Percentiles rank a stretch among this genome's conserved stretches.
These are phyloP conservation scores for Ramaria sp. DNA, from an alignment of 768 basidiomycete genomes.

Conservation along the genomic window DNA sequence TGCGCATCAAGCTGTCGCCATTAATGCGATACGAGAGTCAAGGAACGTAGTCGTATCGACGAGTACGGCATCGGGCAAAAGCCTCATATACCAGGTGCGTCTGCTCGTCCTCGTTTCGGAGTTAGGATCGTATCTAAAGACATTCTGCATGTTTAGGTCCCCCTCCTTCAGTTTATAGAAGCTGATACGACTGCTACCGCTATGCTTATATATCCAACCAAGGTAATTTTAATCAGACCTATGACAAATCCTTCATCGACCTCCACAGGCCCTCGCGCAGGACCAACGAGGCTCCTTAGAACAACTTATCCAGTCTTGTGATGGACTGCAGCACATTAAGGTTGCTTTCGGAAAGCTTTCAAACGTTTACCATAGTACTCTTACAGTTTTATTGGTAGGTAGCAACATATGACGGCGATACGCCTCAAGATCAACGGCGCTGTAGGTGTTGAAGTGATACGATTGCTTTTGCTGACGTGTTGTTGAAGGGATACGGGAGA, in stretches of 20 bases:
- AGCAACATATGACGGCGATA: slow-evolving; percentile 84
- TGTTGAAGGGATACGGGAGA: slow-evolving; percentile 54
- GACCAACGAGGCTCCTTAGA: slow-evolving; percentile 70
- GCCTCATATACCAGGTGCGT: slow-evolving; percentile 71
- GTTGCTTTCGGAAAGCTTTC: slow-evolving; percentile 20
- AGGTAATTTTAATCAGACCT: slow-evolving; percentile 30
- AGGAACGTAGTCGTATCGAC: slow-evolving; percentile 82
- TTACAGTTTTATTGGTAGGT: slow-evolving; percentile 27
- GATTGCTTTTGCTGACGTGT: not conserved
- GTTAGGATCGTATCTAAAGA: not conserved
- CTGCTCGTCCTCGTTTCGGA: no score
- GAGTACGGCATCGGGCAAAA: slow-evolving; percentile 84
- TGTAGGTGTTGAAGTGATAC: slow-evolving; percentile 26
- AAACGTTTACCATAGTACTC: not conserved
- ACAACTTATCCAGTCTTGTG: slow-evolving; percentile 48
- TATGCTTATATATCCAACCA: slow-evolving; percentile 84
- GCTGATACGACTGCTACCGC: slow-evolving; percentile 52
- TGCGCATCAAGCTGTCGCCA: slow-evolving; percentile 58
- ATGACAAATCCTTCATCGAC: not conserved
- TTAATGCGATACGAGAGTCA: slow-evolving; percentile 46
- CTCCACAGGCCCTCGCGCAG: slow-evolving; percentile 69
- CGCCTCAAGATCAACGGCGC: slow-evolving; percentile 54
- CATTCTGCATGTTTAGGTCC: slow-evolving; percentile 36
- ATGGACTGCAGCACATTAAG: slow-evolving; percentile 50
- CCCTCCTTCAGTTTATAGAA: slow-evolving; percentile 57